These are phyloP conservation scores for Exophiala sp. DNA, from an alignment of 2,329 filamentous ascomycete genomes.

Conservation along the genomic window DNA sequence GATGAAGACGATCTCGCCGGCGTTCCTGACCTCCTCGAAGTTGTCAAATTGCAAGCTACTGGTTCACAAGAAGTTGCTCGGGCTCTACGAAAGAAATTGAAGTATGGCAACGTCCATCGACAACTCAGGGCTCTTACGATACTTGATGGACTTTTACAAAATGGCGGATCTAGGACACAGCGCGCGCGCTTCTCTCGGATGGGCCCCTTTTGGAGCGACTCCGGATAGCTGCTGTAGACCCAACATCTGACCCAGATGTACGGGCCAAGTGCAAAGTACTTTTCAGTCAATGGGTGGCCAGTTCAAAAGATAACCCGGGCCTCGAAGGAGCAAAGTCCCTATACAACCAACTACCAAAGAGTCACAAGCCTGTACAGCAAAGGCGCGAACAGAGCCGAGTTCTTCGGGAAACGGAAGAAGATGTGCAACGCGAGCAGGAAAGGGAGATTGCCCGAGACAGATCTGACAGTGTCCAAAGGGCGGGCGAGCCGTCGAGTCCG, in stretches of 20 bases:
- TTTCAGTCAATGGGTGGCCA: constrained; percentile 74
- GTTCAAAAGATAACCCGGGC: constrained; percentile 74
- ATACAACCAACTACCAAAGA: constrained; percentile 62
- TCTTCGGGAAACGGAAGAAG: constrained; percentile 67
- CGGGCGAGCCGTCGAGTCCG: constrained; percentile 17
- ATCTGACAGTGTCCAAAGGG: constrained; percentile 16
- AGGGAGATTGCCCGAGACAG: constrained; percentile 15
- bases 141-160: constrained; percentile 88
- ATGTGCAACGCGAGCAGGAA: constrained; percentile 55
- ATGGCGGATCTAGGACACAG: constrained; percentile 82
- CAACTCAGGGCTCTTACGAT: constrained; percentile 84
- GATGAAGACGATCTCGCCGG: constrained; percentile 88
- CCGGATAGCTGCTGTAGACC: constrained; percentile 77
- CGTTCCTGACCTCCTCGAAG: constrained; percentile 89
- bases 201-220: constrained; percentile 87
- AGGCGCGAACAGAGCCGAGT: constrained; percentile 77
- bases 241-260: constrained; percentile 79
- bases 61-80: constrained; percentile 85
- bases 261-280: constrained; percentile 79
- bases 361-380: constrained; percentile 57
- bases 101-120: constrained; percentile 91
- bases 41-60: constrained; percentile 79
- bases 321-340: constrained; percentile 73
- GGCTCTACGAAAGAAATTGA: constrained; percentile 94
- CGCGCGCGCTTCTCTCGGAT: constrained; percentile 71